Percentiles rank a stretch among this genome's conserved stretches.
phyloP scores from a whole-genome alignment of 805 yeast genomes.

The Saccharomycopsis vini region DNA sequence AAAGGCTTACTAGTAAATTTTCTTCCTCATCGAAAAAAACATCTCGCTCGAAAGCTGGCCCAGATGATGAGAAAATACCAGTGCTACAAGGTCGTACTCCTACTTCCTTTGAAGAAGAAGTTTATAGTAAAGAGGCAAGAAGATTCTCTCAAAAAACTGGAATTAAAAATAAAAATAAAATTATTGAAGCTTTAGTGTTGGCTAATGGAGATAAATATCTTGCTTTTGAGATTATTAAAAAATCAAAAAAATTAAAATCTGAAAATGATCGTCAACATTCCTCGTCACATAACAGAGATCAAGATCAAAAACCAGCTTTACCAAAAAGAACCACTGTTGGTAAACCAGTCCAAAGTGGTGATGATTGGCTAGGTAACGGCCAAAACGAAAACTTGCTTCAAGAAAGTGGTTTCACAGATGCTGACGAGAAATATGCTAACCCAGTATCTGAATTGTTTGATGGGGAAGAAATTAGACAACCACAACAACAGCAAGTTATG shows the following conservation, averaged over 20 bases:
- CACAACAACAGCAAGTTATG: constrained; percentile 1
- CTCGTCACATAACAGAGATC: background rate
- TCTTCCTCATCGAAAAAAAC: too few species aligned
- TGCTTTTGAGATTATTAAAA: constrained; percentile 51
- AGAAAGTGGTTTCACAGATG: constrained; percentile 12
- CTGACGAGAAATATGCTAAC: constrained; percentile 7
- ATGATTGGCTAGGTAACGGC: constrained; percentile 16
- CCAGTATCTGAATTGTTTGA: constrained; percentile 18
- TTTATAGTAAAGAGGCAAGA: constrained; percentile 41
- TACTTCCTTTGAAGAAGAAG: constrained; percentile 43
- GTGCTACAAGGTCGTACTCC: constrained; percentile 41
- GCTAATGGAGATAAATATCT: constrained; percentile 49
- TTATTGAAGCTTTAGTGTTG: constrained; percentile 53
- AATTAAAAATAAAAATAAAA: constrained; percentile 43
- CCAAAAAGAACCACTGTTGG: constrained; percentile 16
- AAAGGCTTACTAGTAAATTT: too few species aligned
- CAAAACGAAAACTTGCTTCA: constrained; percentile 14
- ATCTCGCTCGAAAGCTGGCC: too few species aligned
- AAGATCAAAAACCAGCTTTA: constrained; percentile 11
- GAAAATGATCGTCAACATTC: background rate
- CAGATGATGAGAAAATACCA: constrained; percentile 27
- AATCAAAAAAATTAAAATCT: constrained; percentile 25
- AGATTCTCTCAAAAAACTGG: constrained; percentile 46
- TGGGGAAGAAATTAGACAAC: constrained; percentile 12
- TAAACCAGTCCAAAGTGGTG: constrained; percentile 10